Percentiles rank a stretch among this genome's conserved stretches.
Conservation (phyloP, 192 early-diverging fungal species). For the Entophlyctis luteolus region DNA sequence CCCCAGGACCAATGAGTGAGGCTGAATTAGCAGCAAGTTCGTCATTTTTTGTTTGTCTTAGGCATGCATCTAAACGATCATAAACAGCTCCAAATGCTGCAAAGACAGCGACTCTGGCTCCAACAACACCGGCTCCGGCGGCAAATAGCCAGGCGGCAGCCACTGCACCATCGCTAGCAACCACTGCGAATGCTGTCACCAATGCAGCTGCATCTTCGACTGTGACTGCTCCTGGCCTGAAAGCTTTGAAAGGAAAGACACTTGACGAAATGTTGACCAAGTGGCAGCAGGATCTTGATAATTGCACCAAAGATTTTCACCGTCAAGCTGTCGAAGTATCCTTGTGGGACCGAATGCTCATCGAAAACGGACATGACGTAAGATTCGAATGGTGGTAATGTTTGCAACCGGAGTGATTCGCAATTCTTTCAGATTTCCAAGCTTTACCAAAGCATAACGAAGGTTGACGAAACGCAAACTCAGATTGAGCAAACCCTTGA, state of each 20-base stretch:
- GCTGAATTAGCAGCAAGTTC: slow-evolving; percentile 19
- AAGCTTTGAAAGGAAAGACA: slow-evolving; percentile 74
- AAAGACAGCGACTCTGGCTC: slow-evolving; percentile 12
- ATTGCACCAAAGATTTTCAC: slow-evolving; percentile 78
- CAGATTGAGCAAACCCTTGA: slow-evolving; percentile 82
- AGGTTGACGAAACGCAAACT: slow-evolving; percentile 69
- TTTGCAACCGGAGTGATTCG: neutral
- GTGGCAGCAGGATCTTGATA: slow-evolving; percentile 83
- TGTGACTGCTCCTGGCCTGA: slow-evolving; percentile 13
- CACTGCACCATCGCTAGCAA: slow-evolving; percentile 30
- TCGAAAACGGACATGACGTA: slow-evolving; percentile 79
- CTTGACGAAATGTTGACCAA: slow-evolving; percentile 86
- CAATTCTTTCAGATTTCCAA: slow-evolving; percentile 61
- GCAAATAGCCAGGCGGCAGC: slow-evolving; percentile 27
- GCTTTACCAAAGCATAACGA: slow-evolving; percentile 69
- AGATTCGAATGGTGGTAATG: neutral
- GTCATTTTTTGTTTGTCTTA: neutral
- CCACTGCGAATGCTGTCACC: slow-evolving; percentile 28
- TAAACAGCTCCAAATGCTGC: neutral
- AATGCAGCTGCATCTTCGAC: slow-evolving; percentile 13
- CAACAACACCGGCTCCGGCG: slow-evolving; percentile 25
- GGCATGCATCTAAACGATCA: neutral
- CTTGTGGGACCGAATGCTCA: slow-evolving; percentile 80
- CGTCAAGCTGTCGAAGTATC: slow-evolving; percentile 76
- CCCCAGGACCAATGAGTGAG: slow-evolving; percentile 33